Evolutionary conservation across 257 asterid genomes (phyloP).

Genomic region (Petunia secreta): DNA sequence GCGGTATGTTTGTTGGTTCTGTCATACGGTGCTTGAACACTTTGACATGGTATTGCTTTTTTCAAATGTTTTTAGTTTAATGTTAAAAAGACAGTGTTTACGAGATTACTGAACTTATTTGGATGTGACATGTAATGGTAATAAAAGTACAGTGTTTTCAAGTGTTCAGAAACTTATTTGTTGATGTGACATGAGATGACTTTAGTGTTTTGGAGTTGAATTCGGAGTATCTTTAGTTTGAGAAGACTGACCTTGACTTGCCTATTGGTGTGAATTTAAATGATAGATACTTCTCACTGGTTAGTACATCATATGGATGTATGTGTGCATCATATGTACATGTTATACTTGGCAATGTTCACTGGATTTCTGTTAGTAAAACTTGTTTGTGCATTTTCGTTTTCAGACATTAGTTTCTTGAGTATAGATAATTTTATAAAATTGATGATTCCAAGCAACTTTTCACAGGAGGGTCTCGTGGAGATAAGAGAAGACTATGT

Average conservation of each 20-base stretch:
- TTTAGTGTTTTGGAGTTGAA: background rate
- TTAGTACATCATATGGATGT: background rate
- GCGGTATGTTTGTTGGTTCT: constrained; percentile 52
- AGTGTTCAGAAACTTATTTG: constrained; percentile 1
- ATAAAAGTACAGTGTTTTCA: background rate
- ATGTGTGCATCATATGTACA: background rate
- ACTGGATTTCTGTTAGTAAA: background rate
- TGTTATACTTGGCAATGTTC: background rate
- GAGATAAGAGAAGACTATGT: constrained; percentile 88
- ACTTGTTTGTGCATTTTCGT: background rate
- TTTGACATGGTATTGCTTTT: constrained; percentile 14
- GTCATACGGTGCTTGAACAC: background rate
- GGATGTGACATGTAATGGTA: constrained; percentile 1
- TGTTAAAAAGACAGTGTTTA: background rate
- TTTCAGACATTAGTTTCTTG: background rate
- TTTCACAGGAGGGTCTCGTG: constrained; percentile 78
- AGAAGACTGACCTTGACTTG: constrained; percentile 7
- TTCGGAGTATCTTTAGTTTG: background rate
- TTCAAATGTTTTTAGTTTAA: background rate
- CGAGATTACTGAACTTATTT: background rate
- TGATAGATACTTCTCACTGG: constrained; percentile 18
- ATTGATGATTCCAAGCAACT: constrained; percentile 22
- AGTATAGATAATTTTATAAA: background rate
- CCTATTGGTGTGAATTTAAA: background rate
- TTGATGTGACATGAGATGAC: background rate